A percentile compares a stretch with the other conserved stretches of the same genome.
Evolutionary conservation across 2,329 filamentous ascomycete species (phyloP).

Genomic region (Parascedosporium putredinis): DNA sequence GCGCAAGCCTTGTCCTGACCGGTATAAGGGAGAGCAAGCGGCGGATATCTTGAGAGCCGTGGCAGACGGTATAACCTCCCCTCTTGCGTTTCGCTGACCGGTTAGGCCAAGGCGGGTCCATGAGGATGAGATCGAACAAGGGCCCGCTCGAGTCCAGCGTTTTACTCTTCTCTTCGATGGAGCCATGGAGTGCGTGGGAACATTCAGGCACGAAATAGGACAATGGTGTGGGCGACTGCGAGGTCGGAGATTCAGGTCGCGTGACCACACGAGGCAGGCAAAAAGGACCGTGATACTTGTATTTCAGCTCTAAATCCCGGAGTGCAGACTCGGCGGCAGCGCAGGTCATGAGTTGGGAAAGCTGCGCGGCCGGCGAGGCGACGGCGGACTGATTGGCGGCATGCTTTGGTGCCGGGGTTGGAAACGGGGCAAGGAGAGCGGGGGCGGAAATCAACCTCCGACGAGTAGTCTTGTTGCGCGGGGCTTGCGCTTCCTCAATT

Average conservation of each 20-base stretch:
- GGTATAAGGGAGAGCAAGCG: slow-evolving; percentile 43
- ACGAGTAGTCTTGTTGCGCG: slow-evolving; percentile 22
- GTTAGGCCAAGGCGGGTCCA: slow-evolving; percentile 79
- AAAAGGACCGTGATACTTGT: slow-evolving; percentile 31
- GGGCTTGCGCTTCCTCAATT: slow-evolving; percentile 54
- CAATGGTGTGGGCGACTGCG: background rate
- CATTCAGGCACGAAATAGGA: background rate
- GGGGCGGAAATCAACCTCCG: slow-evolving; percentile 34
- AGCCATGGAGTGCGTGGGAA: slow-evolving; percentile 31
- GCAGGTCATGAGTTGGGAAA: slow-evolving; percentile 43
- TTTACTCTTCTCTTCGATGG: slow-evolving; percentile 29
- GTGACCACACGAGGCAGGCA: slow-evolving; percentile 29
- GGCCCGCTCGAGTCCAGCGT: slow-evolving; percentile 33
- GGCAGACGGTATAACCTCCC: slow-evolving; percentile 36
- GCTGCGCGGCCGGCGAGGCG: slow-evolving; percentile 32
- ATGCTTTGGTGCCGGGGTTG: slow-evolving; percentile 6
- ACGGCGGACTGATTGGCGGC: background rate
- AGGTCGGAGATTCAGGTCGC: background rate
- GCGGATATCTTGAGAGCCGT: slow-evolving; percentile 34
- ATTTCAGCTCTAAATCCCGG: slow-evolving; percentile 22
- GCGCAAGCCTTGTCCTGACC: slow-evolving; percentile 41
- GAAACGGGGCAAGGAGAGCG: slow-evolving; percentile 13
- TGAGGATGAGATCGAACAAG: slow-evolving; percentile 55
- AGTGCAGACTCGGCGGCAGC: slow-evolving; percentile 36
- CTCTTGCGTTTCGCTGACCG: slow-evolving; percentile 56